Evolutionary conservation across 1,139 yeast genomes (phyloP).

Genomic region (Blastobotrys petasosporus): DNA sequence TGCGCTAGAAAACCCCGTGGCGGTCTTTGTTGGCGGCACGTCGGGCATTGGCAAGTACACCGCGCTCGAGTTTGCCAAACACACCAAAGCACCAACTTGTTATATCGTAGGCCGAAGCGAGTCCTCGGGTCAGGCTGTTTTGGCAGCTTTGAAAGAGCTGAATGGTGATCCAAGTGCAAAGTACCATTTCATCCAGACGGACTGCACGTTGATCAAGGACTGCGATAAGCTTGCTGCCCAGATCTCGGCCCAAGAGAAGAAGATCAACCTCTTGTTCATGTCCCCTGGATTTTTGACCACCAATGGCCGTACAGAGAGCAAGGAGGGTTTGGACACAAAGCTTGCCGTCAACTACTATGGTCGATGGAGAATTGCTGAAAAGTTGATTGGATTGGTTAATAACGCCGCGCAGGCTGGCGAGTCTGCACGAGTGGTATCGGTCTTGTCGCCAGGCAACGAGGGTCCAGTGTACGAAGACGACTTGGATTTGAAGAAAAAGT

Average conservation of each 20-base stretch:
- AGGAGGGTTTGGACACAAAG: conserved; percentile 29
- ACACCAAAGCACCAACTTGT: conserved; percentile 27
- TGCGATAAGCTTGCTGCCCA: conserved; percentile 22
- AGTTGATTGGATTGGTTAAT: conserved; percentile 24
- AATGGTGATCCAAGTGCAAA: conserved; percentile 22
- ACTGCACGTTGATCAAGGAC: conserved; percentile 24
- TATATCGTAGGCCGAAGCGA: conserved; percentile 31
- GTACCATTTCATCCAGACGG: conserved; percentile 25
- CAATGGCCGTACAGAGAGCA: conserved; percentile 23
- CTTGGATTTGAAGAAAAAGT: conserved; percentile 24
- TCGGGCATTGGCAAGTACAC: conserved; percentile 32
- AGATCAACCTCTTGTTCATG: conserved; percentile 27
- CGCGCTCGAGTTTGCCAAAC: conserved; percentile 28
- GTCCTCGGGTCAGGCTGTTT: conserved; percentile 22
- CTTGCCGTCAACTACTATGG: conserved; percentile 28
- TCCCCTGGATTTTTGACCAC: conserved; percentile 23
- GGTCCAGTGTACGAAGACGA: conserved; percentile 23
- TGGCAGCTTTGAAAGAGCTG: conserved; percentile 21
- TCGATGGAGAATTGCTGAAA: conserved; percentile 25
- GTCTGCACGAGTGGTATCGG: conserved; percentile 28
- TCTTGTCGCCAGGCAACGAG: conserved; percentile 26
- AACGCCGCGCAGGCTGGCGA: conserved; percentile 24
- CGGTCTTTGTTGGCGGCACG: conserved; percentile 32
- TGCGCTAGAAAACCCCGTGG: conserved; percentile 22
- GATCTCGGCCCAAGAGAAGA: conserved; percentile 22